These are phyloP conservation scores for Theileria parva DNA, from an alignment of 169 alveolate genomes.

Conservation along the genomic window DNA sequence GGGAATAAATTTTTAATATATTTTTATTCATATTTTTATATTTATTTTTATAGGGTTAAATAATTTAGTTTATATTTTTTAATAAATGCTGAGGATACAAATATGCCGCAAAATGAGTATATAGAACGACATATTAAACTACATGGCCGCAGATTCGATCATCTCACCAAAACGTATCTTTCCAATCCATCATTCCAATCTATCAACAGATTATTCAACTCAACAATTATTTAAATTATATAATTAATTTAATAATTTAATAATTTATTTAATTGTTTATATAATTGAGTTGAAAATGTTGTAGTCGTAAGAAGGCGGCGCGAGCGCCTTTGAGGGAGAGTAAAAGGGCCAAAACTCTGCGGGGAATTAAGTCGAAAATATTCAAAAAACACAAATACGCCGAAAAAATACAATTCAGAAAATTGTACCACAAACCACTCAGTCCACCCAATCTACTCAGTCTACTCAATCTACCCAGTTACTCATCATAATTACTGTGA, in stretches of 20 bases:
- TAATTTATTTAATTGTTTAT: neutral
- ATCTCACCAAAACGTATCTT: slow-evolving; percentile 84
- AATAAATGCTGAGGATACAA: neutral
- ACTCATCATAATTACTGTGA: neutral
- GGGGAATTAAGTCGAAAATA: slow-evolving; percentile 97
- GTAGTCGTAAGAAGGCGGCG: slow-evolving; percentile 91
- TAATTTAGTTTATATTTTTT: neutral
- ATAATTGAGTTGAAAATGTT: neutral
- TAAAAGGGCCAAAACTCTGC: slow-evolving; percentile 89
- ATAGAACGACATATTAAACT: slow-evolving; percentile 94
- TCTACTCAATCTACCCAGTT: no score
- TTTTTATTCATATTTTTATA: no score
- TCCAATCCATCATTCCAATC: no score
- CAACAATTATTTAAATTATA: no score
- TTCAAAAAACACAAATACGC: slow-evolving; percentile 94
- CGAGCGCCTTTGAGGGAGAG: slow-evolving; percentile 91
- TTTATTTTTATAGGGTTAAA: no score
- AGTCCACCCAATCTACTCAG: slow-evolving; percentile 86
- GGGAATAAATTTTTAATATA: neutral
- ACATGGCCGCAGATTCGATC: slow-evolving; percentile 94
- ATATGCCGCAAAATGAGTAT: slow-evolving; percentile 97
- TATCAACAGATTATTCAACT: no score
- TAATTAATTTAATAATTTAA: neutral
- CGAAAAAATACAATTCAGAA: slow-evolving; percentile 97
- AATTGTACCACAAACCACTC: no score